Evolutionary conservation across 805 yeast genomes (phyloP).

Genomic region (Danielia oregonensis): DNA sequence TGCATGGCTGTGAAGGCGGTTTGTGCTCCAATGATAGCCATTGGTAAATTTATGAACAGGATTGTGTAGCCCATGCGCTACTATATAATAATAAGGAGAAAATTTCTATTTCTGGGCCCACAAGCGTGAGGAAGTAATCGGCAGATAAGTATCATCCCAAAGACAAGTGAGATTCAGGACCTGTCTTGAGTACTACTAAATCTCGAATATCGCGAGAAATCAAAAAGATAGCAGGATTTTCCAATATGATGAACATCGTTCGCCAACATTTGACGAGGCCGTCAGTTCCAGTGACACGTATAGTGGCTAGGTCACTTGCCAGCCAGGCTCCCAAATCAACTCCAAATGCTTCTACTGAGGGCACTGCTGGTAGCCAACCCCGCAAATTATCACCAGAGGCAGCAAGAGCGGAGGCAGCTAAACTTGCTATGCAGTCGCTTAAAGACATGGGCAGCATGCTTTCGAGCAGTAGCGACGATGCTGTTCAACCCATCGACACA

Average conservation of each 20-base stretch:
- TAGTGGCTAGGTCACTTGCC: too few relatives aligned
- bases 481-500: conserved; percentile 46
- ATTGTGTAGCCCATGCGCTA: conserved; percentile 24
- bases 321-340: too few relatives aligned
- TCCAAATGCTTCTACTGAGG: too few relatives aligned
- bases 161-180: too few relatives aligned
- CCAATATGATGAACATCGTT: too few relatives aligned
- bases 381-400: conserved; percentile 15
- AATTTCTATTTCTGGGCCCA: neutral
- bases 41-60: conserved; percentile 41
- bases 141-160: too few relatives aligned
- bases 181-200: too few relatives aligned
- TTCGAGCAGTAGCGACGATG: conserved; percentile 39
- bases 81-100: neutral
- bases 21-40: conserved; percentile 45
- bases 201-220: too few relatives aligned
- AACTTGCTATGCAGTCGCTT: conserved; percentile 35
- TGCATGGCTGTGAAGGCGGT: conserved; percentile 44
- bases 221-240: too few relatives aligned
- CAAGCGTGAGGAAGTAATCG: neutral
- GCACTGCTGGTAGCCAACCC: too few relatives aligned
- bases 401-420: conserved; percentile 31
- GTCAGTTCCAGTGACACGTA: too few relatives aligned
- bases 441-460: conserved; percentile 39
- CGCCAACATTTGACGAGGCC: too few relatives aligned